Evolutionary conservation across 163 green algal genomes (phyloP).

Genomic region (Chlamydomonas reinhardtii): DNA sequence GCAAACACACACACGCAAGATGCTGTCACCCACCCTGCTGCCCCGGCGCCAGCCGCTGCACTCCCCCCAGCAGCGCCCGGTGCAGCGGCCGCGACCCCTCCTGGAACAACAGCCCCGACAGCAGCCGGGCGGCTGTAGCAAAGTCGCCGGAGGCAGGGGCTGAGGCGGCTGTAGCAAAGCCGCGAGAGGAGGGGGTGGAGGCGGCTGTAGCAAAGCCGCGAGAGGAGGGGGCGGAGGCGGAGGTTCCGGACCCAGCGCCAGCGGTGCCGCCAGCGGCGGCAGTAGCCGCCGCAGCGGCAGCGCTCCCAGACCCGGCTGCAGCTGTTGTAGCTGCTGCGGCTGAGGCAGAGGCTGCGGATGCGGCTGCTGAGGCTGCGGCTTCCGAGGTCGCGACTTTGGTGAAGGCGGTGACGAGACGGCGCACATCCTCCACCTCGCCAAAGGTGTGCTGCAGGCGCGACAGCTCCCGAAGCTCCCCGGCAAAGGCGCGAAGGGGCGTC

Average conservation of each 20-base stretch:
- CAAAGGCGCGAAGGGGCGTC: slow-evolving; percentile 24
- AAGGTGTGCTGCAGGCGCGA: slow-evolving; percentile 51
- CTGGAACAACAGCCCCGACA: slow-evolving; percentile 56
- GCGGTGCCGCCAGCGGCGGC: no score
- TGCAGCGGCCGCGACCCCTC: slow-evolving; percentile 53
- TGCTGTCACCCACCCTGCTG: slow-evolving; percentile 13
- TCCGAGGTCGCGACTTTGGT: background rate
- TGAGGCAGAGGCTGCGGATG: no score
- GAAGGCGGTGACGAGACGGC: slow-evolving; percentile 42
- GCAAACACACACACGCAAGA: no score
- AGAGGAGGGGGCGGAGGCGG: no score
- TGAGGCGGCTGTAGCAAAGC: background rate
- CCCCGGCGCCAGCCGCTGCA: slow-evolving; percentile 34
- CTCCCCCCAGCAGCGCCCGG: slow-evolving; percentile 46
- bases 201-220: no score
- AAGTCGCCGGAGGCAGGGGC: no score
- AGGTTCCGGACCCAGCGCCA: background rate
- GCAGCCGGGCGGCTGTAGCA: slow-evolving; percentile 12
- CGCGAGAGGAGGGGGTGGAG: no score
- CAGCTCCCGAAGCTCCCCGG: slow-evolving; percentile 44
- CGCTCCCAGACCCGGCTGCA: background rate
- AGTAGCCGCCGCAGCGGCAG: no score
- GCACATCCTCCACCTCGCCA: slow-evolving; percentile 62
- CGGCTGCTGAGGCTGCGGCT: background rate
- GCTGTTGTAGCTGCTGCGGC: background rate